Percentiles rank a stretch among this genome's conserved stretches.
Evolutionary conservation across 2,329 filamentous ascomycete species (phyloP).

Genomic region (Aspergillus hiratsukae): DNA sequence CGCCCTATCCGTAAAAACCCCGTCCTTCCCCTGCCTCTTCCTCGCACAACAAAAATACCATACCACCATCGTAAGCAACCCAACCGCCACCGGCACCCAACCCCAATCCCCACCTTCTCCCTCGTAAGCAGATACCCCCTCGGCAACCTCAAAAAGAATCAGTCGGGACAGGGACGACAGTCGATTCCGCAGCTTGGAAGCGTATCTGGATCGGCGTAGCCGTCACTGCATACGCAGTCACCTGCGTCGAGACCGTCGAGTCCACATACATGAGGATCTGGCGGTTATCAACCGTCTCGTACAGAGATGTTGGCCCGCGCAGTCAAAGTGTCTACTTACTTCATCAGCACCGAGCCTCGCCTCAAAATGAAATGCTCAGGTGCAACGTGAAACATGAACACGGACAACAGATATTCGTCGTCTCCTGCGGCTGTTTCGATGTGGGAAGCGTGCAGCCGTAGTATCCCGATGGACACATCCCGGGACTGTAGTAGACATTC

Average conservation of each 20-base stretch:
- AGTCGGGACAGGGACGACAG: slow-evolving; percentile 6
- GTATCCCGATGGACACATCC: slow-evolving; percentile 10
- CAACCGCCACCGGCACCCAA: slow-evolving; percentile 1
- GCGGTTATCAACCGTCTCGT: slow-evolving; percentile 4
- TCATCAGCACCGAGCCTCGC: neutral
- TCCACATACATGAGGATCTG: slow-evolving; percentile 6
- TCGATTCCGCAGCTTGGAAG: slow-evolving; percentile 11
- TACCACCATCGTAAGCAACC: neutral
- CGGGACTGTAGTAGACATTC: slow-evolving; percentile 13
- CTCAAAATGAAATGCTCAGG: neutral
- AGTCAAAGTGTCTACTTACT: slow-evolving; percentile 2
- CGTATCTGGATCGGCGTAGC: slow-evolving; percentile 14
- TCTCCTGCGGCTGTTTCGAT: slow-evolving; percentile 8
- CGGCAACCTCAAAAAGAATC: slow-evolving; percentile 2
- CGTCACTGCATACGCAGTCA: slow-evolving; percentile 3
- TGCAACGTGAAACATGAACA: neutral
- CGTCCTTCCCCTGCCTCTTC: neutral
- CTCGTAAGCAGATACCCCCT: slow-evolving; percentile 2
- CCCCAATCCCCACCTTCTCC: slow-evolving; percentile 10
- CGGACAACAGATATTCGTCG: slow-evolving; percentile 11
- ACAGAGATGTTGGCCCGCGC: slow-evolving; percentile 1
- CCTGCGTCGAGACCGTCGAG: slow-evolving; percentile 3
- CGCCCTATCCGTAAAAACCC: neutral
- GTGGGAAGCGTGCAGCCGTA: slow-evolving; percentile 10
- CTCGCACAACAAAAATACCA: neutral